Evolutionary conservation across 2,329 filamentous ascomycete genomes (phyloP), one percentile per base, ranked within the genome.

Genomic region (Scytalidium lignicola): DNA sequence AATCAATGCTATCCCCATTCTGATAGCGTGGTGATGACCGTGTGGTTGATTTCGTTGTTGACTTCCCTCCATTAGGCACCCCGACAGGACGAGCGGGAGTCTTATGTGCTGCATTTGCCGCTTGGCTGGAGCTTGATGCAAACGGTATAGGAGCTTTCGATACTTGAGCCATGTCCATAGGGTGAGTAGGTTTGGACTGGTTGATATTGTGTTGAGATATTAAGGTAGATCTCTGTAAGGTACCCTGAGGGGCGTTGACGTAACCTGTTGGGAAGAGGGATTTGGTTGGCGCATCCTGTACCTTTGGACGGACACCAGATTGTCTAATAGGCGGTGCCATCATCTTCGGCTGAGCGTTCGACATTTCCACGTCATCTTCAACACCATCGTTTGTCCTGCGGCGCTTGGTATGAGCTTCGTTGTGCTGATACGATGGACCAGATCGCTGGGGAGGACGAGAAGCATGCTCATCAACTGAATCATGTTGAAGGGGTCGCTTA

Each of bases 141-240:
- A 96, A 96, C 2, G 90, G 88, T 58, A 96, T 96, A 22, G 86
- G 83, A n/a, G 83, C 88, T 68, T 87, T 95, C 7, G 89, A 88
- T 51, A 92, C 84, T 63, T 92, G 88, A n/a, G 86, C 81, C 81
- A 92, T 90, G 58, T 93, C 89, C 62, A 90, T 73, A 2, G 87
- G 86, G 60, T 90, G 84, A 1, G 73, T 76, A 2, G 78, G 70
- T 65, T 86, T 84, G 46, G 72, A 68, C 32, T 86, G 80, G 55
- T 78, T 74, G 41, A 70, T 75, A 58, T 81, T 78, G 56, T 88
- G 84, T 59, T 90, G 86, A 18, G 76, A 74, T 13, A 80, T 83
- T 44, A 86, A 76, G 0, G 80, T 82, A 7, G 79, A 71, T 67
- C 85, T 87, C 49, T 63, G 62, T 18, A 65, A 55, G 48, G 55